Evolutionary conservation across 192 early-diverging fungal species (phyloP), one percentile per base, ranked within the genome.

Genomic region (Coemansia sp.): DNA sequence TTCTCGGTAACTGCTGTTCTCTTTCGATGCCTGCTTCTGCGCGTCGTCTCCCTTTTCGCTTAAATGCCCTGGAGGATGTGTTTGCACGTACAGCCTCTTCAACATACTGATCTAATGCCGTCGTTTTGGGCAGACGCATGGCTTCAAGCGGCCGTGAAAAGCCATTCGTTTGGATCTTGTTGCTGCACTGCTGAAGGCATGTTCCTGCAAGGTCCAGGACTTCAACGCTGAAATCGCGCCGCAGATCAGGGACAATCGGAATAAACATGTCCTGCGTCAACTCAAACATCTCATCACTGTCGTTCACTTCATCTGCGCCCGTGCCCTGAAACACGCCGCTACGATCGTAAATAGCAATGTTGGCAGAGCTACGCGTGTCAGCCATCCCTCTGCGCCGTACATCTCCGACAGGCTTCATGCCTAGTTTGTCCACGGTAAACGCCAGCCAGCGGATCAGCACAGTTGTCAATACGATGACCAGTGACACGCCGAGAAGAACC

Each of bases 161-260:
- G 0, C 79, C 79, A 12, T 63, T 69, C 0, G 70, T 43, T 6
- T 70, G 58, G 25, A 81, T 64, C 63, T 75, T 66, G 55, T 33
- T 70, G 73, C 79, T 81, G 53, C 64, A 75, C 26, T 75, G 79
- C 73, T 72, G 68, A 46, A 81, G 59, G n/a, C 79, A 81, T 2
- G 79, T 69, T n/a, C 66, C 74, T 25, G 79, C 79, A 45, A 81
- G 60, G 60, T 81, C 79, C 25, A 81, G 37, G 9, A 81, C 75
- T 63, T 81, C 79, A 0, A 75, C 72, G 58, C 70, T 43, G 62
- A 81, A 81, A 42, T 81, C 79, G 3, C 73, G 61, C 21, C 79
- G 66, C 55, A 75, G 39, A 33, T 81, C 79, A 1, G 79, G 72
- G 23, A 49, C 28, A 39, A 75, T 52, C 1, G 79, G 73, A 51